phyloP scores from a whole-genome alignment of 2,329 filamentous ascomycete species.

The Xylaria multiplex region DNA sequence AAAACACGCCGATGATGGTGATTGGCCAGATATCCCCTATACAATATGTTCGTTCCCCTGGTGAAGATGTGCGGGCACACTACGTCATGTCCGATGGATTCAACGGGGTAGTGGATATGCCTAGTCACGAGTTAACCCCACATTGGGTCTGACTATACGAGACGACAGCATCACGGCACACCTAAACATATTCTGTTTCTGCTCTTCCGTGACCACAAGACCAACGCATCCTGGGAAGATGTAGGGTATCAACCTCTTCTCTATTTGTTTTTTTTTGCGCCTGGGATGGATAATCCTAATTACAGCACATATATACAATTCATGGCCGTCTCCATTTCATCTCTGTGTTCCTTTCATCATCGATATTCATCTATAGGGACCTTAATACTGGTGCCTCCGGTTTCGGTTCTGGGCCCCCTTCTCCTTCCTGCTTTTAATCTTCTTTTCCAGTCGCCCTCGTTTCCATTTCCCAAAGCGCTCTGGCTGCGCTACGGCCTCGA shows the following conservation, averaged over 20 bases:
- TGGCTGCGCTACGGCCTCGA: slow-evolving; percentile 85
- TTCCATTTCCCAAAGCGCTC: slow-evolving; percentile 82
- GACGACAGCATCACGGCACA: not conserved
- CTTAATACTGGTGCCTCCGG: slow-evolving; percentile 75
- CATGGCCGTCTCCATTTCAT: not conserved
- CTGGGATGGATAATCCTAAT: not conserved
- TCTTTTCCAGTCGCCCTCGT: slow-evolving; percentile 83
- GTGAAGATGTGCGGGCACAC: no score
- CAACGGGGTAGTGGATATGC: no score
- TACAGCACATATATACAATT: slow-evolving; percentile 24
- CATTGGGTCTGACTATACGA: no score
- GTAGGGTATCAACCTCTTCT: slow-evolving; percentile 28
- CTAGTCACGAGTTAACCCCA: no score
- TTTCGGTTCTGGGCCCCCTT: slow-evolving; percentile 78
- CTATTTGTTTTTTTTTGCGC: slow-evolving; percentile 1
- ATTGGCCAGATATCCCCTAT: not conserved
- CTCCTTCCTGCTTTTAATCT: slow-evolving; percentile 84
- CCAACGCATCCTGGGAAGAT: not conserved
- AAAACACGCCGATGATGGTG: not conserved
- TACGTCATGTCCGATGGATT: no score
- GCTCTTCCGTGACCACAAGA: not conserved
- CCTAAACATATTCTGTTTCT: not conserved
- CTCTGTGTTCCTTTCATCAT: not conserved
- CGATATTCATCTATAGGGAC: slow-evolving; percentile 40
- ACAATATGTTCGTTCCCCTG: not conserved